Percentiles rank a stretch among this genome's conserved stretches.
Conservation (phyloP, 441 rosid genomes). For the Jatropha multifida region DNA sequence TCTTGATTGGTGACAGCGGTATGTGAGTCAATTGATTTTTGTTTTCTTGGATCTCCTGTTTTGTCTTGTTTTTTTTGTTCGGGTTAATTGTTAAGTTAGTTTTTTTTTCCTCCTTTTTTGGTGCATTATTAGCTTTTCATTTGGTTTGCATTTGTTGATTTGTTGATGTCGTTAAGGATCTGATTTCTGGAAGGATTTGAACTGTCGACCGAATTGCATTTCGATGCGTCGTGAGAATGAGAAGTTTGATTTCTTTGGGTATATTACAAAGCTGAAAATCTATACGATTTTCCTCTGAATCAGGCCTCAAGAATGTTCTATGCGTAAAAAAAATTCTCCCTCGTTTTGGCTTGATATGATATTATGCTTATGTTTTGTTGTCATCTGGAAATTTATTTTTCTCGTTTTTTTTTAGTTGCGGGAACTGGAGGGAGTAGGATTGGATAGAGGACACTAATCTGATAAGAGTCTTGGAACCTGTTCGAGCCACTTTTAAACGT, state of each 20-base stretch:
- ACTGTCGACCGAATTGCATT: background rate
- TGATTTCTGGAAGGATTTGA: background rate
- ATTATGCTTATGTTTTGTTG: too few relatives aligned
- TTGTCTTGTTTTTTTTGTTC: background rate
- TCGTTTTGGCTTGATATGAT: too few relatives aligned
- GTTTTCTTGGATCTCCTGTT: background rate
- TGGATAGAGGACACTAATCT: background rate
- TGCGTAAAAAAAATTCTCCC: too few relatives aligned
- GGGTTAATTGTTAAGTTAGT: background rate
- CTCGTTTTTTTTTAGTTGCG: background rate
- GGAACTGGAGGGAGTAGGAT: too few relatives aligned
- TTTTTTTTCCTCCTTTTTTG: background rate
- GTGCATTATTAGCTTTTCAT: background rate
- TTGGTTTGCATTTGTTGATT: background rate
- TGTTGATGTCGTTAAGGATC: slow-evolving; percentile 2
- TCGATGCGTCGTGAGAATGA: background rate
- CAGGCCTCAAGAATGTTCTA: background rate
- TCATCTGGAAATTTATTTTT: background rate
- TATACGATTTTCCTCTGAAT: background rate
- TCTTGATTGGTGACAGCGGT: slow-evolving; percentile 41
- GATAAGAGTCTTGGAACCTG: background rate
- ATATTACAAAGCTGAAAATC: background rate
- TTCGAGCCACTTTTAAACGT: too few relatives aligned
- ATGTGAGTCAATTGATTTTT: background rate
- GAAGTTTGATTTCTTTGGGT: background rate